Percentiles rank a stretch among this genome's conserved stretches.
Conservation (phyloP, 768 basidiomycete species). For the Hysterangium stoloniferum region DNA sequence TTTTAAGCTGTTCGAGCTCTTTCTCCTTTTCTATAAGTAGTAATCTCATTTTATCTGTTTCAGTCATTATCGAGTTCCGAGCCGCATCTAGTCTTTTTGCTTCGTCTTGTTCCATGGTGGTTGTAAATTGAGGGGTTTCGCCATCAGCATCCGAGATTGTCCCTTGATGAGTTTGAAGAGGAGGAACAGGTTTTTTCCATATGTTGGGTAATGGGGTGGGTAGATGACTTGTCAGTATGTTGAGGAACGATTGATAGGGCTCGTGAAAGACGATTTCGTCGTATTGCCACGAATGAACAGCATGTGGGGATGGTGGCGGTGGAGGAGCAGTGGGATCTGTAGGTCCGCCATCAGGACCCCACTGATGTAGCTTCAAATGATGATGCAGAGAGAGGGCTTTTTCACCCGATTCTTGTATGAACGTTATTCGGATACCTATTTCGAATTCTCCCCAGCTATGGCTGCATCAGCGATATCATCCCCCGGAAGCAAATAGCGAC, state of each 20-base stretch:
- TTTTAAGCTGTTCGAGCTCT: conserved; percentile 65
- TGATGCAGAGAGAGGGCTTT: conserved; percentile 85
- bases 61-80: conserved; percentile 55
- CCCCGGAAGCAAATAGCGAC: conserved; percentile 13
- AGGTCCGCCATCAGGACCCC: conserved; percentile 35
- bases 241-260: conserved; percentile 81
- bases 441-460: conserved; percentile 97
- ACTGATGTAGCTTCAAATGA: conserved; percentile 92
- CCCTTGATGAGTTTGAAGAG: conserved; percentile 52
- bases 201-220: conserved; percentile 72
- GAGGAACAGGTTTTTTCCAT: conserved; percentile 56
- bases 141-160: conserved; percentile 57
- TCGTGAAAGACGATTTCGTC: conserved; percentile 97
- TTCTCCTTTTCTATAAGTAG: conserved; percentile 75
- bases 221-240: conserved; percentile 69
- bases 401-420: conserved; percentile 83
- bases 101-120: conserved; percentile 83
- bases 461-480: background rate
- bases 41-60: conserved; percentile 67
- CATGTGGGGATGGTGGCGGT: conserved; percentile 57
- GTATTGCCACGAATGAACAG: conserved; percentile 97
- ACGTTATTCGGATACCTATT: conserved; percentile 85
- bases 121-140: conserved; percentile 77
- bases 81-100: conserved; percentile 72
- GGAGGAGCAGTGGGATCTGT: conserved; percentile 58